A percentile compares a stretch with the other conserved stretches of the same genome.
phyloP scores from a whole-genome alignment of 1,284 basidiomycete genomes.

The Fomitopsis palustris region DNA sequence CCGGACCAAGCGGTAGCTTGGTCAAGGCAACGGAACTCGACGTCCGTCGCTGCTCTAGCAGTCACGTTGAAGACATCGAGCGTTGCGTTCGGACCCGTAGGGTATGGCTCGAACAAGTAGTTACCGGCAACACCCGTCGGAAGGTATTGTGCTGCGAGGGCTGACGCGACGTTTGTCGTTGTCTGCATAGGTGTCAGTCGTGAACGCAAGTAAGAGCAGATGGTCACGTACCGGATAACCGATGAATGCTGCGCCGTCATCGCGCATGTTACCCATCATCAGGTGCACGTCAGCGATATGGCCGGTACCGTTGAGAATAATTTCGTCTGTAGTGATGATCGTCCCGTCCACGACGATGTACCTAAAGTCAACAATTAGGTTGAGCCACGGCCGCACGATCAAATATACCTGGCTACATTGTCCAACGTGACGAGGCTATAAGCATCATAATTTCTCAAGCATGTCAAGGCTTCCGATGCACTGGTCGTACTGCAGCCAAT shows the following conservation, averaged over 20 bases:
- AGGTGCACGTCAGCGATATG: slow-evolving; percentile 40
- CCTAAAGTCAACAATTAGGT: background rate
- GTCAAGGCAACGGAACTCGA: slow-evolving; percentile 37
- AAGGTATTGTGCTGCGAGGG: slow-evolving; percentile 10
- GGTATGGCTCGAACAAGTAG: slow-evolving; percentile 30
- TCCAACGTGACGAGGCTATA: slow-evolving; percentile 30
- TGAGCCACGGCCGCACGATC: background rate
- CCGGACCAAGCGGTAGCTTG: slow-evolving; percentile 33
- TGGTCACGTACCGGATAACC: slow-evolving; percentile 21
- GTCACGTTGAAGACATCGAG: slow-evolving; percentile 35
- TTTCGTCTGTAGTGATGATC: slow-evolving; percentile 35
- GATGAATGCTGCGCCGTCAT: slow-evolving; percentile 36
- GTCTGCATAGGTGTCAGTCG: slow-evolving; percentile 11
- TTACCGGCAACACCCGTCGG: slow-evolving; percentile 14
- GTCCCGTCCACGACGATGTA: slow-evolving; percentile 45
- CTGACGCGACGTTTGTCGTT: slow-evolving; percentile 19
- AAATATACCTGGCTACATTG: slow-evolving; percentile 30
- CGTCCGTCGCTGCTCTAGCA: slow-evolving; percentile 31
- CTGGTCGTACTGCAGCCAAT: slow-evolving; percentile 30
- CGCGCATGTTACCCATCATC: slow-evolving; percentile 43
- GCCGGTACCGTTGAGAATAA: slow-evolving; percentile 36
- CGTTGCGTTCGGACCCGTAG: slow-evolving; percentile 25
- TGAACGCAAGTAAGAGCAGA: background rate
- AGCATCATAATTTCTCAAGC: slow-evolving; percentile 30
- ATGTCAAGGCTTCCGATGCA: slow-evolving; percentile 20